phyloP scores from a whole-genome alignment of 2,329 filamentous ascomycete species.

The Metarhizium album region DNA sequence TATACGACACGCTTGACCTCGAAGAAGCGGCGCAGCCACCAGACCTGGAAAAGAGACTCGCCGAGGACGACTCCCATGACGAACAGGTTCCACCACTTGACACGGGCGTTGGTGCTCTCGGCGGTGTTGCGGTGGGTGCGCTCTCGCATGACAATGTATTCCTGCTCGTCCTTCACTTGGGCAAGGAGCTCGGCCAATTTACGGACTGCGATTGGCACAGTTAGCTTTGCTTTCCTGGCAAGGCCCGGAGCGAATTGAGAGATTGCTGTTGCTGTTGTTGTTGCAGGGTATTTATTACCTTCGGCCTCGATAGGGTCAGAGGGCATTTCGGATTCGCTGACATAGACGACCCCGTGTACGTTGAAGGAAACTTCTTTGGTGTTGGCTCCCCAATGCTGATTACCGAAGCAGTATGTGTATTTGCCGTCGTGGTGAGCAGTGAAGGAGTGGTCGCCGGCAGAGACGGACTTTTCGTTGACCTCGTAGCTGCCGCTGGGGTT shows the following conservation, averaged over 20 bases:
- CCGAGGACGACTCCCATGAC: slow-evolving; percentile 81
- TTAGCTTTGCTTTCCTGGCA: slow-evolving; percentile 6
- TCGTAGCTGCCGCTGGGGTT: slow-evolving; percentile 68
- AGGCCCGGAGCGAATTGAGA: no score
- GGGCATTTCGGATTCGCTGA: slow-evolving; percentile 74
- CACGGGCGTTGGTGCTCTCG: slow-evolving; percentile 91
- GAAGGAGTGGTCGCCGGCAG: slow-evolving; percentile 90
- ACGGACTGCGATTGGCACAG: slow-evolving; percentile 46
- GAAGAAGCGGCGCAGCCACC: slow-evolving; percentile 98
- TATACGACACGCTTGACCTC: slow-evolving; percentile 66
- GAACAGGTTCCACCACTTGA: slow-evolving; percentile 99
- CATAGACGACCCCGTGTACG: slow-evolving; percentile 96
- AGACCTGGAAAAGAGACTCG: slow-evolving; percentile 95
- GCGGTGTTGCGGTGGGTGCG: slow-evolving; percentile 96
- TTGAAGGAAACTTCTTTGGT: slow-evolving; percentile 99
- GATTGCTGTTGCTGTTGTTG: no score
- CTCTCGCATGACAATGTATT: slow-evolving; percentile 91
- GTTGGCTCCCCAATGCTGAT: slow-evolving; percentile 93
- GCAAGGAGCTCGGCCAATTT: slow-evolving; percentile 73
- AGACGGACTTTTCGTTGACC: slow-evolving; percentile 68
- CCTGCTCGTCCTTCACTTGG: slow-evolving; percentile 95
- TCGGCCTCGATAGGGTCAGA: slow-evolving; percentile 85
- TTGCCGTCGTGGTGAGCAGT: slow-evolving; percentile 75
- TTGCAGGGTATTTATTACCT: no score
- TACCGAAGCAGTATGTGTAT: slow-evolving; percentile 97